Conservation (phyloP, 257 asterid species). For the Nemophila menziesii region DNA sequence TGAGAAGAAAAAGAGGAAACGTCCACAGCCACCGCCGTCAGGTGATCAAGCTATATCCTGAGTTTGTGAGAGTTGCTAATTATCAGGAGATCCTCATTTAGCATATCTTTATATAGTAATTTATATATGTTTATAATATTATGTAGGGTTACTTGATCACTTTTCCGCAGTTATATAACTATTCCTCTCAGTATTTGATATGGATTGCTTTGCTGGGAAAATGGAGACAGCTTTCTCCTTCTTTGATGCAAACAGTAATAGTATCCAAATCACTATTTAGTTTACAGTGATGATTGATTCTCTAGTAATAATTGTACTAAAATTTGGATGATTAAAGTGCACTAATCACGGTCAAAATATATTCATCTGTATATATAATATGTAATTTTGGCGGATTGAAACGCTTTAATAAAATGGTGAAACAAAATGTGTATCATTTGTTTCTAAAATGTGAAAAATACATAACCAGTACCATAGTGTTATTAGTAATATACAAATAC, state of each 20-base stretch:
- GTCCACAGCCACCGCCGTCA: not conserved
- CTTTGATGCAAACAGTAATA: not conserved
- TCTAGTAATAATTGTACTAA: not conserved
- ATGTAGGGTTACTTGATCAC: not conserved
- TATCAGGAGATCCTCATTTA: no score
- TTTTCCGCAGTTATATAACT: not conserved
- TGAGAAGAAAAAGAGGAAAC: constrained; percentile 10
- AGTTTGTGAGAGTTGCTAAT: no score
- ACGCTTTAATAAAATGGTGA: no score
- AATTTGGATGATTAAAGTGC: not conserved
- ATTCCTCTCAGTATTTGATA: not conserved
- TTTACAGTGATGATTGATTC: not conserved
- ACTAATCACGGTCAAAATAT: no score
- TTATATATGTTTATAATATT: no score
- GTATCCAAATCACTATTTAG: not conserved
- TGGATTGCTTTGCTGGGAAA: not conserved
- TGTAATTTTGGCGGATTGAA: no score
- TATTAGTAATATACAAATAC: no score
- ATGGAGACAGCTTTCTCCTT: not conserved
- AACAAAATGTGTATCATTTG: no score
- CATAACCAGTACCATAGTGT: no score
- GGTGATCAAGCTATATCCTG: not conserved
- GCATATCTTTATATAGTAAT: no score
- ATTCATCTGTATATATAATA: no score
- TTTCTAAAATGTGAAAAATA: no score